Evolutionary conservation across 768 basidiomycete genomes (phyloP), one percentile per base, ranked within the genome.

Genomic region (Termitomyces sp.): DNA sequence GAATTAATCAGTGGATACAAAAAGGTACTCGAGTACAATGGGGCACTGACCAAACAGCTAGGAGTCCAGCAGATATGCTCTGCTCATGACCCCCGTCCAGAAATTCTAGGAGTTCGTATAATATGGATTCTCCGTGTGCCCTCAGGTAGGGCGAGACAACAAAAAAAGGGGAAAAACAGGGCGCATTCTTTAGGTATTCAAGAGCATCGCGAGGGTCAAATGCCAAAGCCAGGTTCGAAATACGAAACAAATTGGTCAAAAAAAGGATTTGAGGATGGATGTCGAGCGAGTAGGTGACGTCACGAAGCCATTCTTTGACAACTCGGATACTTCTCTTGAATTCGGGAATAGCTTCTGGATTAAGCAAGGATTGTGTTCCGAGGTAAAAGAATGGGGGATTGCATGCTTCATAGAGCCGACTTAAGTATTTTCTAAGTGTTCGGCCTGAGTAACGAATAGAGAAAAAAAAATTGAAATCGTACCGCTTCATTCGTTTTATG

Each of bases 311-410:
- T 41, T 71, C 65, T 31, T 71, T 71, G 35, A 82, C 66, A 5
- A 75, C 67, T 6, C 65, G 62, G 1, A 77, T 66, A 4, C 69
- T 73, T 21, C 66, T 64, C 1, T 63, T 61, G 33, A 71, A 72
- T 54, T 78, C 74, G 0, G 77, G 76, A 30, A 82, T 76, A 11
- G 58, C 28, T 1, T 60, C 59, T 10, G 68, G 53, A 35, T 75
- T 67, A 0, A 83, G 64, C 45, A 68, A 60, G 0, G 73, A 64
- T 0, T 65, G 53, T 0, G 78, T 74, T 5, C 85, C 86, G 44
- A 83, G 69, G n/a, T 65, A 54, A 54, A 78, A 68, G 48, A 66
- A 71, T 0, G 78, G 64, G 3, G 86, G 85, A 57, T 76, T 72
- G 6, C 86, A 50, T 1, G 76, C 72, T 19, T 80, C 77, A 53